A percentile compares a stretch with the other conserved stretches of the same genome.
phyloP scores from a whole-genome alignment of 2,329 filamentous ascomycete genomes.

The Nannizzia gypsea region DNA sequence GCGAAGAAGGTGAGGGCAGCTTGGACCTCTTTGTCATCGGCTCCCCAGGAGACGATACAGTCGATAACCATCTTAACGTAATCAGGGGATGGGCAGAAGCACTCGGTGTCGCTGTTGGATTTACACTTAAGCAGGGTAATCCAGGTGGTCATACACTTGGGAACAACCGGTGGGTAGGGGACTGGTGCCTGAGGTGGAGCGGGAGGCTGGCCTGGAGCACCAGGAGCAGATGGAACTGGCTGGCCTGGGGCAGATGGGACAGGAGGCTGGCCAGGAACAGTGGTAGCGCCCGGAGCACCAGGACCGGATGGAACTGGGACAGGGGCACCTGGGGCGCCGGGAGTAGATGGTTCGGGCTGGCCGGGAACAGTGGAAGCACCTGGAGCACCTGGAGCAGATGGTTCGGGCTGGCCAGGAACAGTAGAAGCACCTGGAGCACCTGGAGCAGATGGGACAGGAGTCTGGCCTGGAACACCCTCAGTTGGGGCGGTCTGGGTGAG shows the following conservation, averaged over 20 bases:
- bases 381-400: no score
- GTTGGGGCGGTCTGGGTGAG: conserved; percentile 11
- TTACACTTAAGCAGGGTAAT: conserved; percentile 59
- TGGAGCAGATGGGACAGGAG: background rate
- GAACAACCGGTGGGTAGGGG: conserved; percentile 57
- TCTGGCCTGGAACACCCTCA: background rate
- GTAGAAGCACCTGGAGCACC: background rate
- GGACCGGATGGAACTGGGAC: background rate
- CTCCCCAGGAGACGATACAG: conserved; percentile 69
- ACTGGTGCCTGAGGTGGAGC: conserved; percentile 11
- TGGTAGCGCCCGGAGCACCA: background rate
- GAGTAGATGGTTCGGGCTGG: background rate
- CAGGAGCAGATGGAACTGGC: background rate
- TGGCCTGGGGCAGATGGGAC: background rate
- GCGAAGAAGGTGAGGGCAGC: conserved; percentile 72
- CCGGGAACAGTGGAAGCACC: no score
- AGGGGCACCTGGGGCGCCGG: background rate
- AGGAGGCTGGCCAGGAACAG: background rate
- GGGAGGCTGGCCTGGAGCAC: background rate
- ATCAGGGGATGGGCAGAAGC: conserved; percentile 71
- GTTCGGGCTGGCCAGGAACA: background rate
- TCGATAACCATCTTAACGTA: conserved; percentile 70
- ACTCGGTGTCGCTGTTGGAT: conserved; percentile 69
- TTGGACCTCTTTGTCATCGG: conserved; percentile 52
- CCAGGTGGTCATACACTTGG: conserved; percentile 88